A percentile compares a stretch with the other conserved stretches of the same genome.
Conservation (phyloP, 163 green algal genomes). For the Scenedesmus sp. region DNA sequence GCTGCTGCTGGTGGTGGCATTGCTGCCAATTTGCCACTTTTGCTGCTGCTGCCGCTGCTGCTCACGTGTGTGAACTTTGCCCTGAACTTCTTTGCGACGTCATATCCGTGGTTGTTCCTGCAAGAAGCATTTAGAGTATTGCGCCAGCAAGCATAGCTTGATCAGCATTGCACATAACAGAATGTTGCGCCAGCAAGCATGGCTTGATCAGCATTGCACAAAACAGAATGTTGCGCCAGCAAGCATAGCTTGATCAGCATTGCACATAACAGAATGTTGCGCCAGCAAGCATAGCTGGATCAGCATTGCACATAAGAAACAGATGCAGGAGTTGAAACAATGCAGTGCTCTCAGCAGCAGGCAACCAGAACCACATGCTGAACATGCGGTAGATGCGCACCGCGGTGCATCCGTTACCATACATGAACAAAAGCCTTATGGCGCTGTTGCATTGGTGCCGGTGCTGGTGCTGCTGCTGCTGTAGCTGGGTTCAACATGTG, state of each 20-base stretch:
- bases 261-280: background rate
- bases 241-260: background rate
- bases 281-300: no score
- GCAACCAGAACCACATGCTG: background rate
- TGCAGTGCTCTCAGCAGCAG: background rate
- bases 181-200: no score
- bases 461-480: background rate
- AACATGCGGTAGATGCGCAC: no score
- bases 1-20: background rate
- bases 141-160: background rate
- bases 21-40: background rate
- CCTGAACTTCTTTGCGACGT: constrained; percentile 67
- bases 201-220: no score
- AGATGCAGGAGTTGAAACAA: no score
- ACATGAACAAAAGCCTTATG: no score
- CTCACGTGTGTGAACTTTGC: constrained; percentile 72
- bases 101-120: constrained; percentile 76
- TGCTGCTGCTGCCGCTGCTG: background rate
- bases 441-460: background rate
- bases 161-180: background rate
- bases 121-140: background rate
- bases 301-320: no score
- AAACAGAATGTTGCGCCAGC: background rate
- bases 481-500: background rate
- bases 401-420: no score